phyloP scores from a whole-genome alignment of 495 filamentous ascomycete genomes.

The Chaetomium tenue region DNA sequence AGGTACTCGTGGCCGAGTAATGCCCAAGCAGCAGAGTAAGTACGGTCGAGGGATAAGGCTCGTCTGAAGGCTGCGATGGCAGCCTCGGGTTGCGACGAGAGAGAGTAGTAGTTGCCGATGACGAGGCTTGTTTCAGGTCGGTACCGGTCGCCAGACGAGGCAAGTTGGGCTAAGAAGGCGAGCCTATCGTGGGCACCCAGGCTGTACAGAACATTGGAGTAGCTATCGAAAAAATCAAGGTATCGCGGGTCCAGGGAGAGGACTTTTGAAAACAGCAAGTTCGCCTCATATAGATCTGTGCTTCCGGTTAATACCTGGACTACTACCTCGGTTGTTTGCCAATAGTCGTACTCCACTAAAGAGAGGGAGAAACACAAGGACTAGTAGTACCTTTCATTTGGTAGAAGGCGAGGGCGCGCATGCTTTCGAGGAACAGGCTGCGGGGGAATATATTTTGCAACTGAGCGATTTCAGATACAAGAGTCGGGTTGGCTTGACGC shows the following conservation, averaged over 20 bases:
- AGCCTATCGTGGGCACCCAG: conserved; percentile 4
- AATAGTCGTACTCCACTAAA: not conserved
- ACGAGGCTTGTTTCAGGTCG: not conserved
- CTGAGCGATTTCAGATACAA: not conserved
- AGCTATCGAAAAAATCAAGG: conserved; percentile 6
- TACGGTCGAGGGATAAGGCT: not conserved
- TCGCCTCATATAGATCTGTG: not conserved
- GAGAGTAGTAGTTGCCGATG: conserved; percentile 1
- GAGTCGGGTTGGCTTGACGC: not conserved
- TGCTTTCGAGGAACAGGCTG: conserved; percentile 1
- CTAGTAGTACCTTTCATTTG: conserved; percentile 4
- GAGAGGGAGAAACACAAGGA: not conserved
- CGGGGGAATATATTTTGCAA: not conserved
- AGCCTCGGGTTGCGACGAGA: not conserved
- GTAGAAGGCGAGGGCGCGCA: conserved; percentile 4
- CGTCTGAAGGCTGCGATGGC: not conserved
- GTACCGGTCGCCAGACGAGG: not conserved
- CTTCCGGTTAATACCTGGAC: not conserved
- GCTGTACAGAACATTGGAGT: conserved; percentile 5
- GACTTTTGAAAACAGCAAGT: conserved; percentile 6
- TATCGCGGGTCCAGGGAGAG: conserved; percentile 2
- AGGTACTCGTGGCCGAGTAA: conserved; percentile 2
- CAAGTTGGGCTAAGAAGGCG: not conserved
- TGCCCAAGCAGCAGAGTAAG: not conserved
- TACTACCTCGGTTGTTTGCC: not conserved